Percentiles rank a stretch among this genome's conserved stretches.
phyloP scores from a whole-genome alignment of 2,329 filamentous ascomycete genomes.

The Cylindrodendrum hubeiense region DNA sequence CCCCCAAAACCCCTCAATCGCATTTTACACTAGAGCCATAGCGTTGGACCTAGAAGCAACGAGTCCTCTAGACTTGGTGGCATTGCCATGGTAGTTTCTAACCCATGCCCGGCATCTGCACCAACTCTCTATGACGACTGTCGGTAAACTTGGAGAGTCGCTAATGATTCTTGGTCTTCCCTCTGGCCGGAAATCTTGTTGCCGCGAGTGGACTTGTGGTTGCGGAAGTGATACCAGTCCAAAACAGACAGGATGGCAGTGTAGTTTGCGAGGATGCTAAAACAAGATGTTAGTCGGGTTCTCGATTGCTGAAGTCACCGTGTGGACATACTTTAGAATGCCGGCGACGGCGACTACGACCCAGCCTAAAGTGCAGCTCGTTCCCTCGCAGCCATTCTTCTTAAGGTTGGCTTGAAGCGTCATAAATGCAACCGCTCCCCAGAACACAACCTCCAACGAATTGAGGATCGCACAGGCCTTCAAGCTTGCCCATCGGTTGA shows the following conservation, averaged over 20 bases:
- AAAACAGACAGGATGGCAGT: constrained; percentile 3
- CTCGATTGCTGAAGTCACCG: not conserved
- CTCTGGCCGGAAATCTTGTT: not conserved
- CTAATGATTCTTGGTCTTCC: constrained; percentile 8
- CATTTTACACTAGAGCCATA: not conserved
- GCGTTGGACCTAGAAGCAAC: not conserved
- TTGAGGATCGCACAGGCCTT: constrained; percentile 57
- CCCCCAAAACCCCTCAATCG: not conserved
- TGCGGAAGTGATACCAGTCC: constrained; percentile 18
- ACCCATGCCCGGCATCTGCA: not conserved
- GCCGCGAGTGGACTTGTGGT: not conserved
- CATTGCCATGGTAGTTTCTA: not conserved
- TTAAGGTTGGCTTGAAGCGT: constrained; percentile 17
- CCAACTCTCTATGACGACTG: not conserved
- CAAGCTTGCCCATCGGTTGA: constrained; percentile 52
- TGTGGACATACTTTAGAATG: not conserved
- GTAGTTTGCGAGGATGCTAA: constrained; percentile 3
- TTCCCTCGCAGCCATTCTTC: constrained; percentile 18
- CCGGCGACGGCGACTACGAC: constrained; percentile 14
- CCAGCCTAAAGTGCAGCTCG: constrained; percentile 27
- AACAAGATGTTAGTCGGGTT: not conserved
- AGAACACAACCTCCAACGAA: constrained; percentile 56
- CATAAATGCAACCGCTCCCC: constrained; percentile 41
- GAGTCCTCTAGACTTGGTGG: not conserved
- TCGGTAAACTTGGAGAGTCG: not conserved